phyloP scores from a whole-genome alignment of 176 grass and related monocot species.

The Neostapfia colusana region DNA sequence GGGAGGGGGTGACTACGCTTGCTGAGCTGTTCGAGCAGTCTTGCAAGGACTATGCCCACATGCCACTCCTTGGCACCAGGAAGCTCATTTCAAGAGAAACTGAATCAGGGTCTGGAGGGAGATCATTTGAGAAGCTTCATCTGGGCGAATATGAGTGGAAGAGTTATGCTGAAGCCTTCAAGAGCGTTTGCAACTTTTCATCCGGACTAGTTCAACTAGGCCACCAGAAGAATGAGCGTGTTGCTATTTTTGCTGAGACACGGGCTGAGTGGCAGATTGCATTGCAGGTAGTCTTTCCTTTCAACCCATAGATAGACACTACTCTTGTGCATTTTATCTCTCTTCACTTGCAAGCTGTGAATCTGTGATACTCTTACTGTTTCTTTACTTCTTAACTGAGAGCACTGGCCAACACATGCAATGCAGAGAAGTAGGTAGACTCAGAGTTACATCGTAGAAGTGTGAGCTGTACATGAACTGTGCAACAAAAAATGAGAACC shows the following conservation, averaged over 20 bases:
- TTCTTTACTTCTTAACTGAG: not conserved
- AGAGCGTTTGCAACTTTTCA: constrained; percentile 70
- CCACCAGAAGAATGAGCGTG: constrained; percentile 57
- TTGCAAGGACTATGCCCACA: constrained; percentile 65
- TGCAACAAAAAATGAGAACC: too few species aligned
- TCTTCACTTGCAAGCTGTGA: not conserved
- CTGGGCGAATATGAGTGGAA: constrained; percentile 89
- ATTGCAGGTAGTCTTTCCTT: constrained; percentile 62
- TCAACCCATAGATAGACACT: not conserved
- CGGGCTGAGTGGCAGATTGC: constrained; percentile 83
- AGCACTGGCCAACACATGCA: not conserved
- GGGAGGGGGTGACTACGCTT: constrained; percentile 75
- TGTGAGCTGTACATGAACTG: too few species aligned
- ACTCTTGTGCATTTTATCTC: not conserved
- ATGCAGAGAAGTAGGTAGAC: too few species aligned
- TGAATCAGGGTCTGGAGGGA: constrained; percentile 57
- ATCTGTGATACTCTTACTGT: not conserved
- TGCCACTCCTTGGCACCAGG: constrained; percentile 80
- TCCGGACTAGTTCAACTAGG: constrained; percentile 74
- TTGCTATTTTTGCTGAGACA: constrained; percentile 96
- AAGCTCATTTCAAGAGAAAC: constrained; percentile 77
- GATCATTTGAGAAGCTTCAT: constrained; percentile 87
- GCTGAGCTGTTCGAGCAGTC: constrained; percentile 82
- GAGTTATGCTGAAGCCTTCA: constrained; percentile 75
- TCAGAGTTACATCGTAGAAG: not conserved